Evolutionary conservation across 441 rosid genomes (phyloP).

Genomic region (Mallotus japonicus): DNA sequence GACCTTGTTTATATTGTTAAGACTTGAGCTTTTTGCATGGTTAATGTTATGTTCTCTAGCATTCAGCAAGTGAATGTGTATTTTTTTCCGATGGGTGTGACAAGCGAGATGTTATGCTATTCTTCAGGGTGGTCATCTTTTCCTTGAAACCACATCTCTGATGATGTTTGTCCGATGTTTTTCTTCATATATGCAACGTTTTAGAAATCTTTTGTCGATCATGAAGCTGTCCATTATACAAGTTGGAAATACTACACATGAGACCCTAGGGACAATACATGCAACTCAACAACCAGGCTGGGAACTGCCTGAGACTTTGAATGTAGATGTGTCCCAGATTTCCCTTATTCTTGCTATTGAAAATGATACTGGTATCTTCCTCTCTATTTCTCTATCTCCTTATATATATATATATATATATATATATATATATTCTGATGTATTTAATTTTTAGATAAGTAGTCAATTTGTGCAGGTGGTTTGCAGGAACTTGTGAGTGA

Average conservation of each 20-base stretch:
- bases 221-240: constrained; percentile 33
- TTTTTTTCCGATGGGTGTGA: constrained; percentile 20
- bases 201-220: constrained; percentile 36
- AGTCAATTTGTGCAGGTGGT: constrained; percentile 50
- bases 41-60: constrained; percentile 5
- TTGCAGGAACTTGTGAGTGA: constrained; percentile 61
- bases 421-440: constrained; percentile 15
- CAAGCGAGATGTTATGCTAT: constrained; percentile 36
- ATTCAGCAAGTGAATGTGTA: not conserved
- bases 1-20: not conserved
- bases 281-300: constrained; percentile 34
- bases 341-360: constrained; percentile 57
- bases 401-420: too few species aligned
- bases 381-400: constrained; percentile 22
- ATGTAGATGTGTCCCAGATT: constrained; percentile 50
- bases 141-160: constrained; percentile 65
- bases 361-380: constrained; percentile 58
- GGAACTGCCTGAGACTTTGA: constrained; percentile 45
- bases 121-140: constrained; percentile 75
- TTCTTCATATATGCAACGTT: constrained; percentile 40
- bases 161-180: constrained; percentile 42
- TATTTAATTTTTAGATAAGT: constrained; percentile 20
- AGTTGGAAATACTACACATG: constrained; percentile 39
- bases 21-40: not conserved
- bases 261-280: constrained; percentile 29